Evolutionary conservation across 2,329 filamentous ascomycete genomes (phyloP), one percentile per base, ranked within the genome.

Genomic region (Microsporum ferrugineum): DNA sequence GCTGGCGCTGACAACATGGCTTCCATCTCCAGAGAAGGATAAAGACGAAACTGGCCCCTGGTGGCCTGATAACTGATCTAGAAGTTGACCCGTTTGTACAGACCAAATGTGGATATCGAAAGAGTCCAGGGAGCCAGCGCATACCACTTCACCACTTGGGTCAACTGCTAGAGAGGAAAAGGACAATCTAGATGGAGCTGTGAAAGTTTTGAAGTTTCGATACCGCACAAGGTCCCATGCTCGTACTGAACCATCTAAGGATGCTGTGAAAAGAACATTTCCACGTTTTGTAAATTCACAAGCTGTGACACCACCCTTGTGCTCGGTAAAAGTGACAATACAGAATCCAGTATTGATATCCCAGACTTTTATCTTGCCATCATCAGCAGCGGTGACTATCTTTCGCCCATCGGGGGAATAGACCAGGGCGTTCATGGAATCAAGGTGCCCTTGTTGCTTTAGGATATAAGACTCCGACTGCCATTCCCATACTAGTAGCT

Each of bases 71-170:
- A 99, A 79, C 66, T 88, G 88, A 71, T 99, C 94, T 4, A 99
- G 84, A 17, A 99, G 80, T 73, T 99, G 94, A 2, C 94, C 94
- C 0, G 92, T 99, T 71, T 99, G 94, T 2, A 99, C 95, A 3
- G 90, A 96, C 94, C 94, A 99, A 64, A 99, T 88, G 75, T 99
- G 91, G 58, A 99, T 89, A 70, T 97, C 92, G 66, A 96, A 97
- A 3, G 91, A 96, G 72, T 99, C 94, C 14, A 95, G 81, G 1
- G 92, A 97, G 1, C 92, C 94, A 7, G 94, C 94, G 63, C 92
- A 95, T 2, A 99, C 88, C 6, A 99, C 89, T 73, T 99, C 95
- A 59, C 94, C 94, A 65, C 91, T 96, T 0, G 94, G 91, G 67
- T 99, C 95, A n/a, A 97, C 91, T 0, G 94, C 91, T 72, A 99